phyloP scores from a whole-genome alignment of 1,284 basidiomycete genomes.

The Phlebopus sp. region DNA sequence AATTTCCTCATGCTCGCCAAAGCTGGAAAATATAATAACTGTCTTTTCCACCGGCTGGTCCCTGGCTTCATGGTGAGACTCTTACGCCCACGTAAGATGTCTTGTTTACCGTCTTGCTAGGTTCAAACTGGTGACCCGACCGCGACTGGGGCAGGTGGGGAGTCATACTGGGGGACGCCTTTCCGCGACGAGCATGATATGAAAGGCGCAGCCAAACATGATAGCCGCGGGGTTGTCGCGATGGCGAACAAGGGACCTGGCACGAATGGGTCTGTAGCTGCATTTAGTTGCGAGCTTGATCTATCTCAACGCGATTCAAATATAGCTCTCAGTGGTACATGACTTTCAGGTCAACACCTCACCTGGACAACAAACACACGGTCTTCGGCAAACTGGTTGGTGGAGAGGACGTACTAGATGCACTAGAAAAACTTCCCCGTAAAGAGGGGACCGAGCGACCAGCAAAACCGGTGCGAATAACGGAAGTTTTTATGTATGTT shows the following conservation, averaged over 20 bases:
- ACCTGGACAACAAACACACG: constrained; percentile 87
- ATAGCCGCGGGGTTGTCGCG: constrained; percentile 74
- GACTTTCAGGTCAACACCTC: constrained; percentile 78
- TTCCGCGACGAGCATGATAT: constrained; percentile 92
- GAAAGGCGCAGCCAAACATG: constrained; percentile 84
- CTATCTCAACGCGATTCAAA: constrained; percentile 5
- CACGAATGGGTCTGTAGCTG: constrained; percentile 66
- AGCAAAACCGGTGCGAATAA: constrained; percentile 76
- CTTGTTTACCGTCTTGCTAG: constrained; percentile 35
- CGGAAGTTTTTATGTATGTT: constrained; percentile 71
- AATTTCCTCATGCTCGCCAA: constrained; percentile 94
- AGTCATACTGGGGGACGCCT: constrained; percentile 93
- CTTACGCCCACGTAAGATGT: neutral
- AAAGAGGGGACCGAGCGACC: constrained; percentile 88
- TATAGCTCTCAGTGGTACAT: constrained; percentile 85
- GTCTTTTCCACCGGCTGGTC: constrained; percentile 89
- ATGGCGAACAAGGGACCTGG: constrained; percentile 92
- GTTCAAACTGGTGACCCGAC: constrained; percentile 96
- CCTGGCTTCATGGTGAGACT: constrained; percentile 91
- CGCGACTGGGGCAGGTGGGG: constrained; percentile 90
- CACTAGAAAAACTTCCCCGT: constrained; percentile 77
- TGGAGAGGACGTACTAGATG: constrained; percentile 85
- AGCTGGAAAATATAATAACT: constrained; percentile 87
- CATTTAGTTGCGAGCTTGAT: neutral
- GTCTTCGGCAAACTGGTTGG: constrained; percentile 97